These are phyloP conservation scores for Entamoeba invadens DNA, from an alignment of 208 protist genomes.

Conservation along the genomic window DNA sequence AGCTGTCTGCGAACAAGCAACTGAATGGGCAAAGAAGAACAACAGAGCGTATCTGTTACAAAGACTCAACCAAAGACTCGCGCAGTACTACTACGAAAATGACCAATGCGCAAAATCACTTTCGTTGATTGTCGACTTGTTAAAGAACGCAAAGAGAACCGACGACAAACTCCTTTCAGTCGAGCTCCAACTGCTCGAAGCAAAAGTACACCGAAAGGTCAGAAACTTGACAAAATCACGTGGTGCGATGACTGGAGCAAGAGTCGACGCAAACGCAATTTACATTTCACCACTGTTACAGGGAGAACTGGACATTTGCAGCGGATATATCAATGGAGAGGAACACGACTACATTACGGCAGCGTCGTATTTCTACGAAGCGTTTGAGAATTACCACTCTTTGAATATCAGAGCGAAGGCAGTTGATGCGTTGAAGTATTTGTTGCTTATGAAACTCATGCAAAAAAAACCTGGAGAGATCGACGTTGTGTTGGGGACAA, in stretches of 20 bases:
- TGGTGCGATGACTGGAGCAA: constrained; percentile 10
- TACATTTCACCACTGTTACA: constrained; percentile 14
- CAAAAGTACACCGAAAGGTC: background rate
- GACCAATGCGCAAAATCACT: background rate
- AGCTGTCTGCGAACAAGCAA: background rate
- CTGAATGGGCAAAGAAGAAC: constrained; percentile 12
- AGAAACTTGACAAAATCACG: constrained; percentile 4
- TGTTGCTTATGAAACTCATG: constrained; percentile 16
- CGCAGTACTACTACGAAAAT: constrained; percentile 3
- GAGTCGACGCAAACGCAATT: constrained; percentile 19
- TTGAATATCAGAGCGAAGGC: background rate
- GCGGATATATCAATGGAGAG: constrained; percentile 9
- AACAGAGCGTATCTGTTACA: constrained; percentile 12
- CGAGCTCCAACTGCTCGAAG: constrained; percentile 20
- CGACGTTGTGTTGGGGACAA: background rate
- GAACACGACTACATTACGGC: constrained; percentile 20
- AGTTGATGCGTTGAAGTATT: background rate
- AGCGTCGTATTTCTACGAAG: constrained; percentile 4
- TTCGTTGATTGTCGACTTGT: background rate
- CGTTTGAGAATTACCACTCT: constrained; percentile 7
- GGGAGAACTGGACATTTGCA: constrained; percentile 5
- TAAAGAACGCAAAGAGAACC: constrained; percentile 21
- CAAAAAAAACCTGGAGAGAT: background rate
- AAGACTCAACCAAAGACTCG: background rate
- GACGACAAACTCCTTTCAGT: constrained; percentile 22